These are phyloP conservation scores for Zizania latifolia DNA, from an alignment of 176 grass and related monocot species.

Conservation along the genomic window DNA sequence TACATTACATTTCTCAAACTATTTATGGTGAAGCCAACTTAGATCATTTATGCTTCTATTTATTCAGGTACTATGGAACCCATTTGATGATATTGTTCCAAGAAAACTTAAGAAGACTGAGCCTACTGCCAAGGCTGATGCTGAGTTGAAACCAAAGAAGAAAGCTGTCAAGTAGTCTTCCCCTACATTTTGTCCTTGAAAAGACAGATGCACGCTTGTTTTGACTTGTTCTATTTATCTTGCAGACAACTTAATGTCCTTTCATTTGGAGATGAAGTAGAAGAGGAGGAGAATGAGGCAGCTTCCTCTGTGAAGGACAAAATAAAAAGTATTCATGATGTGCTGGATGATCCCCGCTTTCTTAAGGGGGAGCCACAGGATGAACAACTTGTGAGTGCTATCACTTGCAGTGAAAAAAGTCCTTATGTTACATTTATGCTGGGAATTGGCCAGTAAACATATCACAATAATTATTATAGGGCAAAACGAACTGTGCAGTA, in stretches of 20 bases:
- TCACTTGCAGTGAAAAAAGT: background rate
- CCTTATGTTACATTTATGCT: background rate
- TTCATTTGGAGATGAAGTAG: constrained; percentile 94
- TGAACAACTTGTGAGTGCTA: constrained; percentile 43
- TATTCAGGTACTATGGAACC: constrained; percentile 86
- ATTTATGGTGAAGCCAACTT: background rate
- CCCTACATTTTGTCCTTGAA: constrained; percentile 2
- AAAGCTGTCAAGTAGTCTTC: constrained; percentile 71
- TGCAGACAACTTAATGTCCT: constrained; percentile 86
- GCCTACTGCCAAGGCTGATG: constrained; percentile 44
- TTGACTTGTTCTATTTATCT: constrained; percentile 24
- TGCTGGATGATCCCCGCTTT: constrained; percentile 83
- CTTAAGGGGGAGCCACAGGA: constrained; percentile 54
- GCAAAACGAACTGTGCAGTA: background rate
- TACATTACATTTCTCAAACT: background rate
- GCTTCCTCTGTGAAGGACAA: constrained; percentile 56
- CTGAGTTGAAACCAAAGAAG: constrained; percentile 55
- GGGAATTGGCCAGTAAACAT: background rate
- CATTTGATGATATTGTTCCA: constrained; percentile 93
- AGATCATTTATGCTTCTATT: constrained; percentile 14
- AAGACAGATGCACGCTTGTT: constrained; percentile 2
- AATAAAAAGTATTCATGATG: constrained; percentile 98
- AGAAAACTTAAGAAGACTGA: constrained; percentile 61
- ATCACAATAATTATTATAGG: background rate
- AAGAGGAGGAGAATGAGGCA: constrained; percentile 84